Conservation (phyloP, 2,329 filamentous ascomycete genomes). For the Ascochyta viciae-villosae region DNA sequence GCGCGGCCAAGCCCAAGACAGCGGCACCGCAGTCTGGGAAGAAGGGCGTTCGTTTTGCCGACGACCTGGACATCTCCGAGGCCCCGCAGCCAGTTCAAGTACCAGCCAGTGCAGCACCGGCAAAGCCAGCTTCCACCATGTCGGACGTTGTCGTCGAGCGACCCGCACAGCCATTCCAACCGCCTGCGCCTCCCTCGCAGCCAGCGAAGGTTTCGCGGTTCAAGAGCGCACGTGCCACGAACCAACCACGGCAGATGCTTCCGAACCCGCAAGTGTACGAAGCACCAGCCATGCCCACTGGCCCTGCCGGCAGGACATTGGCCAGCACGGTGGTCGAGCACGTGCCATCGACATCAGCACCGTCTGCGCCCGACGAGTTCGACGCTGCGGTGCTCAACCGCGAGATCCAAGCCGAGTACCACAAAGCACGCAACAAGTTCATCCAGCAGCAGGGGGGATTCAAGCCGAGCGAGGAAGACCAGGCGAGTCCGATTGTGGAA, state of each 20-base stretch:
- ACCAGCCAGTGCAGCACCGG: constrained; percentile 2
- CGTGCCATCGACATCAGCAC: constrained; percentile 39
- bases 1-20: constrained; percentile 3
- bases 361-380: constrained; percentile 57
- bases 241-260: constrained; percentile 22
- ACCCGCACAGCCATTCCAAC: constrained; percentile 16
- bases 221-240: constrained; percentile 44
- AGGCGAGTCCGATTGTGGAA: constrained; percentile 69
- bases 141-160: constrained; percentile 48
- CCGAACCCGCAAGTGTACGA: constrained; percentile 34
- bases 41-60: constrained; percentile 84
- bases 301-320: constrained; percentile 60
- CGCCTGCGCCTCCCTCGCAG: constrained; percentile 27
- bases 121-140: constrained; percentile 35
- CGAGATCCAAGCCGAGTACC: constrained; percentile 83
- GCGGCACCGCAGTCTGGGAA: constrained; percentile 29
- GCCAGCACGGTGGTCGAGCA: constrained; percentile 66
- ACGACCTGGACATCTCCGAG: constrained; percentile 73
- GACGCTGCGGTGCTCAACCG: constrained; percentile 76
- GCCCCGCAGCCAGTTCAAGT: constrained; percentile 35
- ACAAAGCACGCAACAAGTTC: constrained; percentile 80
- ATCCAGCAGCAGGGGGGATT: constrained; percentile 87
- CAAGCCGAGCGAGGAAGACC: constrained; percentile 69
- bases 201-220: constrained; percentile 51
- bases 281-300: constrained; percentile 44